These are phyloP conservation scores for Rhododendron kiyosumense DNA, from an alignment of 148 eudicot species.

Conservation along the genomic window DNA sequence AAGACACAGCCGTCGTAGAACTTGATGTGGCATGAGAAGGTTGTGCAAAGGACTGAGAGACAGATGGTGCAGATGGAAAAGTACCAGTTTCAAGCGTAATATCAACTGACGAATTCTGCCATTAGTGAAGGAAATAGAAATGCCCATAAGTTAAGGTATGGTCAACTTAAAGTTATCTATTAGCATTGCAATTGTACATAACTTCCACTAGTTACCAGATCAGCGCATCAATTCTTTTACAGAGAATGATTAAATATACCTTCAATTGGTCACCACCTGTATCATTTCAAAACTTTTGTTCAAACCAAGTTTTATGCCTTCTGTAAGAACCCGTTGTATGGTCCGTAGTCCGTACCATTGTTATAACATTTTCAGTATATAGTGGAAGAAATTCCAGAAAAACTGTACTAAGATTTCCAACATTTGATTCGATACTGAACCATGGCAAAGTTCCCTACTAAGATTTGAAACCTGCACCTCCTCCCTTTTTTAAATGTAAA, in stretches of 20 bases:
- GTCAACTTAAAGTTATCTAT: background rate
- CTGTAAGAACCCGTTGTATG: background rate
- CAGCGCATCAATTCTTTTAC: background rate
- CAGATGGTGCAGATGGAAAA: conserved; percentile 26
- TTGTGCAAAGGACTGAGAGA: conserved; percentile 27
- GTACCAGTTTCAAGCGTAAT: conserved; percentile 25
- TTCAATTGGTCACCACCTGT: background rate
- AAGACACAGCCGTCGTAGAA: conserved; percentile 29
- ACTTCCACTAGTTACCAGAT: background rate
- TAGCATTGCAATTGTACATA: background rate
- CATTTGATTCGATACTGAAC: background rate
- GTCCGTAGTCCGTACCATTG: background rate
- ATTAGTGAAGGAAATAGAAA: conserved; percentile 8
- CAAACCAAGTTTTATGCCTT: background rate
- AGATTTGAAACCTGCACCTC: background rate
- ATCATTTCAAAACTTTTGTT: background rate
- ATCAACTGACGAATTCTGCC: conserved; percentile 30
- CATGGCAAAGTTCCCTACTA: background rate
- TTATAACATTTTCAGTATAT: background rate
- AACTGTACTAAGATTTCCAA: background rate
- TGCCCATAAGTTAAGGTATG: background rate
- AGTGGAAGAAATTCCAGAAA: background rate
- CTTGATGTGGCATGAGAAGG: conserved; percentile 29
- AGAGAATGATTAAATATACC: background rate
- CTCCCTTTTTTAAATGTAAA: background rate